Percentiles rank a stretch among this genome's conserved stretches.
These are phyloP conservation scores for Lavandula angustifolia DNA, from an alignment of 257 asterid genomes.

Conservation along the genomic window DNA sequence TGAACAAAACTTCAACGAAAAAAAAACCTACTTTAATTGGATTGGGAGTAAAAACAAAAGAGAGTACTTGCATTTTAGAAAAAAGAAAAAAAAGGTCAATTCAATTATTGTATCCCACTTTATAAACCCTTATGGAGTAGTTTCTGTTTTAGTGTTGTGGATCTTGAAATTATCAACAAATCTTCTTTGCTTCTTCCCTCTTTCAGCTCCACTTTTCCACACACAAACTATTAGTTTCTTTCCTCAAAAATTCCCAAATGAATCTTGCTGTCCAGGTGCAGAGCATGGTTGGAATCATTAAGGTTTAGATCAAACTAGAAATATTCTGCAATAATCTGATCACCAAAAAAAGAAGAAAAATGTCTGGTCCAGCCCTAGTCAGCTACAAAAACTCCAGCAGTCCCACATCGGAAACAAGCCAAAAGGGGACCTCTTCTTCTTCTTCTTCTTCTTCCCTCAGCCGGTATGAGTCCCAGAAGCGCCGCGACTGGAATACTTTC, in stretches of 20 bases:
- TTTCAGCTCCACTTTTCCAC: slow-evolving; percentile 7
- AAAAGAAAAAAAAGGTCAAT: neutral
- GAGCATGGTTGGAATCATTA: neutral
- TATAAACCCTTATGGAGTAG: slow-evolving; percentile 11
- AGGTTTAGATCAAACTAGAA: neutral
- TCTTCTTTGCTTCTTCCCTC: neutral
- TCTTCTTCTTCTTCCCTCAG: slow-evolving; percentile 38
- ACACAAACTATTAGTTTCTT: neutral
- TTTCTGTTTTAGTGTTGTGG: slow-evolving; percentile 1
- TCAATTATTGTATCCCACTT: slow-evolving; percentile 26
- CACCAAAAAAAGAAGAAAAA: too few species aligned
- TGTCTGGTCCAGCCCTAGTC: slow-evolving; percentile 12
- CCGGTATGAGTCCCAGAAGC: slow-evolving; percentile 65
- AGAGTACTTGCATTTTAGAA: too few species aligned
- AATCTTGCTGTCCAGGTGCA: slow-evolving; percentile 1
- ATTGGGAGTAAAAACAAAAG: too few species aligned
- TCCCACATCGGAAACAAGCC: slow-evolving; percentile 34
- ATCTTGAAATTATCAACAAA: slow-evolving; percentile 15
- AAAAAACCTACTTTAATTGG: too few species aligned
- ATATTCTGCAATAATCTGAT: too few species aligned
- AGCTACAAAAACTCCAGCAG: slow-evolving; percentile 28
- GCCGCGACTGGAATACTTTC: slow-evolving; percentile 68
- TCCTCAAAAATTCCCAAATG: neutral
- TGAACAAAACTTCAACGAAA: too few species aligned
- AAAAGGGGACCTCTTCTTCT: neutral